phyloP scores from a whole-genome alignment of 768 basidiomycete species.

The Naganishia randhawae region DNA sequence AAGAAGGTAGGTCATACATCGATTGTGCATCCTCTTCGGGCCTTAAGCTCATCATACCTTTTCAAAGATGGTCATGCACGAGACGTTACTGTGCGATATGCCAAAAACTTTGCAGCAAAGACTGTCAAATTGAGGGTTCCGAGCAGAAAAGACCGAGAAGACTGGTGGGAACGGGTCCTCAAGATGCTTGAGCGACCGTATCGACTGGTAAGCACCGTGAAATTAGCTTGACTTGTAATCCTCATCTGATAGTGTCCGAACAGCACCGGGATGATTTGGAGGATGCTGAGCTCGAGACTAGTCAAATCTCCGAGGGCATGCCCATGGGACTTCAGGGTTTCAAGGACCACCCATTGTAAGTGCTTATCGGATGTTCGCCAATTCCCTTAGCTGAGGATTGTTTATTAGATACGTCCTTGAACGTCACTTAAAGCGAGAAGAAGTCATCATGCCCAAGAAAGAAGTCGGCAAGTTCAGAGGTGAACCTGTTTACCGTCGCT shows the following conservation, averaged over 20 bases:
- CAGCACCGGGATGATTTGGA: slow-evolving; percentile 90
- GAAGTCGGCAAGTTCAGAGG: slow-evolving; percentile 89
- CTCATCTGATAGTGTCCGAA: slow-evolving; percentile 15
- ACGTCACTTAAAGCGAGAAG: slow-evolving; percentile 80
- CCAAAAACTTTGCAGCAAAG: slow-evolving; percentile 71
- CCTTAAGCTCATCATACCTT: neutral
- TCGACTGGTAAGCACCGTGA: slow-evolving; percentile 62
- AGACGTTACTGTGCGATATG: slow-evolving; percentile 88
- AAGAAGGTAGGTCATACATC: slow-evolving; percentile 59
- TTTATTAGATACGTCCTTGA: slow-evolving; percentile 69
- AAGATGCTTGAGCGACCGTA: slow-evolving; percentile 67
- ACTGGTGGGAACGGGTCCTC: slow-evolving; percentile 82
- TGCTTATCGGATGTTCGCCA: slow-evolving; percentile 2
- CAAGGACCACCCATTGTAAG: slow-evolving; percentile 89
- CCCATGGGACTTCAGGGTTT: slow-evolving; percentile 84
- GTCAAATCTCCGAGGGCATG: slow-evolving; percentile 84
- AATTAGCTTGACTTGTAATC: neutral
- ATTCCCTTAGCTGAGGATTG: neutral
- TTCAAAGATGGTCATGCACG: slow-evolving; percentile 71
- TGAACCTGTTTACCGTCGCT: slow-evolving; percentile 83
- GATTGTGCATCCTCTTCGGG: neutral
- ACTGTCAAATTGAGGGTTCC: slow-evolving; percentile 52
- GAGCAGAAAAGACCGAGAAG: slow-evolving; percentile 59
- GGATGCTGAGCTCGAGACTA: slow-evolving; percentile 75
- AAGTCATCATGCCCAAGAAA: slow-evolving; percentile 70